Evolutionary conservation across 768 basidiomycete genomes (phyloP), one percentile per base, ranked within the genome.

Genomic region (Termitomyces sp.): DNA sequence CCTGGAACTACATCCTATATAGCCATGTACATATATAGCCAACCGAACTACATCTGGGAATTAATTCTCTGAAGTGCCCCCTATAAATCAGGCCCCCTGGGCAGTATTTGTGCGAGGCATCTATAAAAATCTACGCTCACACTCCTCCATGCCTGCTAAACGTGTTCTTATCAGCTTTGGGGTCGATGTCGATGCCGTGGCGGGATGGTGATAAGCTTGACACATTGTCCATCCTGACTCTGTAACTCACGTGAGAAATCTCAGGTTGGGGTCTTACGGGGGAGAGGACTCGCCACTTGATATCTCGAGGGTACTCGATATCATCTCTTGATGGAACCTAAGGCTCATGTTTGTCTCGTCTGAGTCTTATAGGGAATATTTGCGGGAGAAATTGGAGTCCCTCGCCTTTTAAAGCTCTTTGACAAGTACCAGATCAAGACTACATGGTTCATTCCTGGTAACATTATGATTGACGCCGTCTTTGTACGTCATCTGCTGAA

Each of bases 401-500:
- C 81, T 5, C 80, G 88, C 14, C 74, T 90, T 8, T 73, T 90
- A 61, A 88, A 87, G 68, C 69, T 89, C 21, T 89, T 90, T 70
- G 72, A 77, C 32, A 89, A 88, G 69, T 86, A 86, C 65, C 72
- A 75, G n/a, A 83, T 79, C 43, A 75, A 72, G 67, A 83, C 86
- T 23, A 87, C 83, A 10, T 89, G 86, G 86, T 90, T 89, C 67
- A 88, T 89, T 53, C 86, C 87, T 25, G 88, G 86, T 80, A 61
- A 17, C 34, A 35, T 35, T 3, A 35, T 14, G 27, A 19, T 16
- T 10, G 35, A 35, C 17, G n/a, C 32, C 47, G 7, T n/a, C 5
- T 58, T 11, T 39, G n/a, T 11, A 34, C n/a, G 39, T 62, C 34
- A 12, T 8, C 11, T 39, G 7, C 11, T 25, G 14, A 32, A 27